phyloP scores from a whole-genome alignment of 2,329 filamentous ascomycete species.

The Verticillium tricorpus region DNA sequence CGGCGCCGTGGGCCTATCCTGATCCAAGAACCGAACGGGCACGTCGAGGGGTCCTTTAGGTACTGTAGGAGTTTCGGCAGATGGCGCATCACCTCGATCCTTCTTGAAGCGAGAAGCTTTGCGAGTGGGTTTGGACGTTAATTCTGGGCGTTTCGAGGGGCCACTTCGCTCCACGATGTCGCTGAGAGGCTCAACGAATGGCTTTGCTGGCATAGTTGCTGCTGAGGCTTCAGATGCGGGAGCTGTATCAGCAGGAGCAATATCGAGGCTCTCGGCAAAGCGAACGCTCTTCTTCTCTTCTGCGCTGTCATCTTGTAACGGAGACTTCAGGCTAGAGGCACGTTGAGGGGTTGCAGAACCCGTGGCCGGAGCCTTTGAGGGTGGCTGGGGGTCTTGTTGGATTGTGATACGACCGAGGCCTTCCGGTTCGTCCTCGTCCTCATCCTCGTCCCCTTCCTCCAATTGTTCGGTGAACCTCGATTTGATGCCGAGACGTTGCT shows the following conservation, averaged over 20 bases:
- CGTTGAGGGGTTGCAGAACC: not conserved
- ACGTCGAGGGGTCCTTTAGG: slow-evolving; percentile 40
- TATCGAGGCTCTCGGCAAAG: slow-evolving; percentile 72
- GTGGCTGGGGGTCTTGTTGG: slow-evolving; percentile 18
- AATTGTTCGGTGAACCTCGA: slow-evolving; percentile 36
- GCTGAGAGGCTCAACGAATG: slow-evolving; percentile 41
- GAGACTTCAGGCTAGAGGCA: slow-evolving; percentile 9
- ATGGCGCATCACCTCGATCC: slow-evolving; percentile 20
- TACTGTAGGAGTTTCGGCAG: slow-evolving; percentile 12
- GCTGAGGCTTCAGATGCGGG: slow-evolving; percentile 17
- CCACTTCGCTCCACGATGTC: slow-evolving; percentile 47
- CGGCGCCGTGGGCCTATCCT: slow-evolving; percentile 33
- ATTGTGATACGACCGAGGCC: slow-evolving; percentile 55
- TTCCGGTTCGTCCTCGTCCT: slow-evolving; percentile 37
- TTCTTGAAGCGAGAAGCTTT: slow-evolving; percentile 51
- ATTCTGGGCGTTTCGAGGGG: slow-evolving; percentile 11
- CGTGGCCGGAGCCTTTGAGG: not conserved
- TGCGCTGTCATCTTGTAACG: slow-evolving; percentile 9
- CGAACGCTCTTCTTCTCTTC: slow-evolving; percentile 65
- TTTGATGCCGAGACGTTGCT: slow-evolving; percentile 66
- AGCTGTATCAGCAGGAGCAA: slow-evolving; percentile 42
- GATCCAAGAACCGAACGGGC: slow-evolving; percentile 32
- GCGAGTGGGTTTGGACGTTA: slow-evolving; percentile 18
- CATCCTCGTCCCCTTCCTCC: slow-evolving; percentile 29
- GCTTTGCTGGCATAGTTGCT: slow-evolving; percentile 15